phyloP scores from a whole-genome alignment of 495 filamentous ascomycete species.

The Cercophora samala region DNA sequence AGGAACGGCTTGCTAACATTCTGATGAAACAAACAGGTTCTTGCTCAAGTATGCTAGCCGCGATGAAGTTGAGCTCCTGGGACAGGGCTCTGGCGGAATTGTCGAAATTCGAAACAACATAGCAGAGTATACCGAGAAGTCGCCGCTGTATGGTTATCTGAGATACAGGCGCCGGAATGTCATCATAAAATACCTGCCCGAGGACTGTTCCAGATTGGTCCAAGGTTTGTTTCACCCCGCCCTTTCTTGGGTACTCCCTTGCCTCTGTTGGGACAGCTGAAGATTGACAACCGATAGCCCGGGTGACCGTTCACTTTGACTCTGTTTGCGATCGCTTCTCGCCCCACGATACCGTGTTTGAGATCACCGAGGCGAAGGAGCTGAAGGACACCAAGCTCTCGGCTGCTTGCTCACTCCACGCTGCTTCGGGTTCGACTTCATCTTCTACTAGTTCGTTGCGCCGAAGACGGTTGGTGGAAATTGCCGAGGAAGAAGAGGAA shows the following conservation, averaged over 20 bases:
- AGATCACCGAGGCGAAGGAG: constrained; percentile 67
- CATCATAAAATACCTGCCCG: constrained; percentile 85
- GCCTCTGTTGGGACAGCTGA: not conserved
- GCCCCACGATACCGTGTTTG: constrained; percentile 80
- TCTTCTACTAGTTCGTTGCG: constrained; percentile 81
- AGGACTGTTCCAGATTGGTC: constrained; percentile 81
- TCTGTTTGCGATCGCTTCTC: constrained; percentile 80
- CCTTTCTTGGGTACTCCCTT: constrained; percentile 9
- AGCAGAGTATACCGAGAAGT: constrained; percentile 72
- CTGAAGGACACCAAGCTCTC: constrained; percentile 84
- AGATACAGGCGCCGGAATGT: constrained; percentile 88
- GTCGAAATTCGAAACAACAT: constrained; percentile 77
- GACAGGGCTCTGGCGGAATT: constrained; percentile 76
- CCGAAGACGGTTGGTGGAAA: constrained; percentile 76
- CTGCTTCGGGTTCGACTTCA: constrained; percentile 79
- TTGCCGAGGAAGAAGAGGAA: constrained; percentile 78
- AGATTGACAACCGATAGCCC: constrained; percentile 54
- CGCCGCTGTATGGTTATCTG: constrained; percentile 88
- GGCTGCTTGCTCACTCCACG: constrained; percentile 84
- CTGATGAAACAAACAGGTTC: constrained; percentile 59
- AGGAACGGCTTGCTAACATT: constrained; percentile 20
- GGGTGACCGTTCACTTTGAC: constrained; percentile 90
- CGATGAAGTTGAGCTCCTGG: constrained; percentile 80
- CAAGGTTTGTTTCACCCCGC: constrained; percentile 62
- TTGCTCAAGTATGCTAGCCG: constrained; percentile 86